phyloP scores from a whole-genome alignment of 2,329 filamentous ascomycete genomes.

The Exserohilum rostratum region DNA sequence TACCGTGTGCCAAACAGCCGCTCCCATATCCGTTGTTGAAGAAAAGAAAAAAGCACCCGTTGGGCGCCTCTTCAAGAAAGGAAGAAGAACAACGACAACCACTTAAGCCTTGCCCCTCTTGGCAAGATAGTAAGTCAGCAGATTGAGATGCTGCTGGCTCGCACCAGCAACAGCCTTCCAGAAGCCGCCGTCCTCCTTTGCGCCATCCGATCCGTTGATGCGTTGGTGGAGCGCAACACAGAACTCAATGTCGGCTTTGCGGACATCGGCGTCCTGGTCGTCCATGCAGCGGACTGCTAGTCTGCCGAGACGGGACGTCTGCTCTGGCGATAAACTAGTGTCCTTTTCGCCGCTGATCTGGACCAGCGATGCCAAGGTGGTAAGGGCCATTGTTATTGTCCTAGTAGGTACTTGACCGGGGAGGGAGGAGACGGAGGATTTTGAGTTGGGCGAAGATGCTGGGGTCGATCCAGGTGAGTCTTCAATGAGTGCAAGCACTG shows the following conservation, averaged over 20 bases:
- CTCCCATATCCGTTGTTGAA: no score
- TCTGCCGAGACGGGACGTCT: constrained; percentile 47
- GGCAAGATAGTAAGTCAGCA: constrained; percentile 82
- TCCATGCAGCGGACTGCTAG: constrained; percentile 48
- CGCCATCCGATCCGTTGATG: constrained; percentile 35
- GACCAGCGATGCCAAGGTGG: constrained; percentile 47
- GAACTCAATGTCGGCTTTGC: constrained; percentile 79
- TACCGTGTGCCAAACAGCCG: no score
- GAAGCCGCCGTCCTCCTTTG: constrained; percentile 57
- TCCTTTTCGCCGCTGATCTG: constrained; percentile 43
- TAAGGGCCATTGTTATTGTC: constrained; percentile 49
- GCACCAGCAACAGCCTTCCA: constrained; percentile 70
- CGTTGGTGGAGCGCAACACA: constrained; percentile 71
- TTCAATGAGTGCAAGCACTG: constrained; percentile 48
- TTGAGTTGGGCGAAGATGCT: constrained; percentile 37
- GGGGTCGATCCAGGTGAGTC: constrained; percentile 33
- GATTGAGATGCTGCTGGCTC: constrained; percentile 74
- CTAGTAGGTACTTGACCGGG: constrained; percentile 30
- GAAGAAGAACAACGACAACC: constrained; percentile 2
- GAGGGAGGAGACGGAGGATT: constrained; percentile 40
- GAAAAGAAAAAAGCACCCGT: no score
- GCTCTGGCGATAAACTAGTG: constrained; percentile 37
- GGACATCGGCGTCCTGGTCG: constrained; percentile 49
- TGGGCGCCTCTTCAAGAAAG: no score
- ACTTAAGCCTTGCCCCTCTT: constrained; percentile 39